These are phyloP conservation scores for Saturnispora mendoncae DNA, from an alignment of 805 yeast genomes.

Conservation along the genomic window DNA sequence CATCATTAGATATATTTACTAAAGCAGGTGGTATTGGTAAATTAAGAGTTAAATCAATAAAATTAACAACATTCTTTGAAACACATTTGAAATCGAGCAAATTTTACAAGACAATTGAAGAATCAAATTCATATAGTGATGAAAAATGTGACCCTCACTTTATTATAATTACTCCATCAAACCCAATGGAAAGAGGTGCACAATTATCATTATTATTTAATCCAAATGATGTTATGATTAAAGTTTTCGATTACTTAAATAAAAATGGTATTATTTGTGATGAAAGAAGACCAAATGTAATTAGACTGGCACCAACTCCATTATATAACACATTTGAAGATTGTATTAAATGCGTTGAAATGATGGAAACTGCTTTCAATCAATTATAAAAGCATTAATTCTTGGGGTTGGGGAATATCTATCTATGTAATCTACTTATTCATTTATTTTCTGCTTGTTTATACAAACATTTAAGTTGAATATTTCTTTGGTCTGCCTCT, in stretches of 20 bases:
- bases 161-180: constrained; percentile 66
- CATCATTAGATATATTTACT: constrained; percentile 54
- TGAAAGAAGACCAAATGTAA: constrained; percentile 85
- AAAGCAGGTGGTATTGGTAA: constrained; percentile 54
- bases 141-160: constrained; percentile 34
- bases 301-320: constrained; percentile 81
- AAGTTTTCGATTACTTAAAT: constrained; percentile 41
- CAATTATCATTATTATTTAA: constrained; percentile 71
- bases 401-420: no score
- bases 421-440: no score
- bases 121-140: constrained; percentile 14
- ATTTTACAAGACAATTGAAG: constrained; percentile 33
- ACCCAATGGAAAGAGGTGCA: constrained; percentile 56
- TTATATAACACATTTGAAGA: constrained; percentile 72
- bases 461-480: neutral
- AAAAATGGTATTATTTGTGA: constrained; percentile 67
- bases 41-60: constrained; percentile 47
- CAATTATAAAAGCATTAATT: neutral
- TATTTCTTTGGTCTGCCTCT: constrained; percentile 15
- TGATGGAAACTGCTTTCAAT: constrained; percentile 3
- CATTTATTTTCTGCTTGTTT: no score
- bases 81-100: constrained; percentile 36
- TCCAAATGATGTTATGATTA: constrained; percentile 53
- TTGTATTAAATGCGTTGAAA: constrained; percentile 35
- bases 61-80: constrained; percentile 51